Evolutionary conservation across 2,329 filamentous ascomycete species (phyloP), one percentile per base, ranked within the genome.

Genomic region (Cladophialophora yegresii): DNA sequence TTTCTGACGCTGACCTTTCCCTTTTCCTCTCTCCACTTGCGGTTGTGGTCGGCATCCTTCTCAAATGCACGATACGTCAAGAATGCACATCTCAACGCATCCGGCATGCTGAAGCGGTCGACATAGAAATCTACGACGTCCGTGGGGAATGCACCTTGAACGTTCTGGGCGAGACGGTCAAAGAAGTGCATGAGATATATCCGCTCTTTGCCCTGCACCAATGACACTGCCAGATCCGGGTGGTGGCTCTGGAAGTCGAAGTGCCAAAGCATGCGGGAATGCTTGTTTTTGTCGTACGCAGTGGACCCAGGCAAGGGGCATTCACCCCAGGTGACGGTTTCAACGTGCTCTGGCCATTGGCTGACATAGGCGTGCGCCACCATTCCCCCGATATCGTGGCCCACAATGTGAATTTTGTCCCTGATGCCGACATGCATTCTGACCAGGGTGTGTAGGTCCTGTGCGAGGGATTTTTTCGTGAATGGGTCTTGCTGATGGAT

Each of bases 361-460:
- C 72, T 69, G 4, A 76, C 78, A 63, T 78, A 56, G 2, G 54
- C n/a, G 54, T 56, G 77, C 0, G 78, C 77, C 28, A 82, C 75
- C 79, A 82, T 82, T 49, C 79, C 79, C 16, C 80, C 79, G 22
- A 82, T 81, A 61, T 82, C 80, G 58, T 83, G 78, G 9, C 80
- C 80, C 0, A 82, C 75, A 0, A 45, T 4, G 16, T 56, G 54
- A n/a, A 56, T 45, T 33, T 56, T 56, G 4, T 56, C 54, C n/a
- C 26, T 45, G n/a, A 56, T 16, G 7, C 54, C 54, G 16, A 81
- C 68, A 5, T 74, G 70, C 28, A 68, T 56, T 10, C 67, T 68
- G 5, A 76, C 63, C 3, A 77, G 66, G 8, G 61, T 67, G 59
- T 77, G 70, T 0, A 82, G 66, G 61, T 81, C 79, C 4, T 71